Evolutionary conservation across 179 eudicot species (phyloP).

Genomic region (Dionaea muscipula): DNA sequence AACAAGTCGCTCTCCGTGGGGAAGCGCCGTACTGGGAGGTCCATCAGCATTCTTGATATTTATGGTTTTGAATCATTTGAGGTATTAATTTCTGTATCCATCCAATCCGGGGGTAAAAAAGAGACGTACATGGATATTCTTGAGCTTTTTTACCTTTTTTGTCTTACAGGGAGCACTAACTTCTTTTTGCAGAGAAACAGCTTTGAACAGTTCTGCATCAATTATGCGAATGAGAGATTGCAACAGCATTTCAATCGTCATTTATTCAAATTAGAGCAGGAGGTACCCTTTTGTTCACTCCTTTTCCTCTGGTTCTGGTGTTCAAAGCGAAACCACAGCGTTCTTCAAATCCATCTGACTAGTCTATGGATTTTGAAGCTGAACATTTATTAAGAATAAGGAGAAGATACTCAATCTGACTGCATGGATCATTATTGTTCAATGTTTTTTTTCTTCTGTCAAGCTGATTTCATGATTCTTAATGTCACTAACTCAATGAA

Average conservation of each 20-base stretch:
- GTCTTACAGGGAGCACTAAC: background rate
- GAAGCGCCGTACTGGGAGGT: slow-evolving; percentile 79
- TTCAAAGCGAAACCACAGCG: too few species aligned
- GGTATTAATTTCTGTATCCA: slow-evolving; percentile 24
- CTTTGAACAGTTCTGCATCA: slow-evolving; percentile 97
- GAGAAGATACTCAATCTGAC: too few species aligned
- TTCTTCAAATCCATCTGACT: too few species aligned
- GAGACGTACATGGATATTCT: too few species aligned
- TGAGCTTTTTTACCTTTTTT: too few species aligned
- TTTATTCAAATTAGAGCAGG: slow-evolving; percentile 90
- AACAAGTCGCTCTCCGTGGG: slow-evolving; percentile 83
- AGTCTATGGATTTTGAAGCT: too few species aligned
- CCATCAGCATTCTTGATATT: slow-evolving; percentile 96
- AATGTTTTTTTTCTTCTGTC: too few species aligned
- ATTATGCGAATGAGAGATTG: slow-evolving; percentile 93
- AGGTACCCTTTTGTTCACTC: slow-evolving; percentile 33
- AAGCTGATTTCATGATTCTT: too few species aligned
- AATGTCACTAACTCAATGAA: too few species aligned
- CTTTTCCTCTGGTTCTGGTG: background rate
- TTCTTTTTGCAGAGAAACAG: slow-evolving; percentile 56
- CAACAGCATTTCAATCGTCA: slow-evolving; percentile 98
- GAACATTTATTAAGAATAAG: too few species aligned
- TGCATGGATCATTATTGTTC: too few species aligned
- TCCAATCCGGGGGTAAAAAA: background rate
- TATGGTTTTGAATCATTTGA: slow-evolving; percentile 97